Conservation (phyloP, 352 stramenopile species). For the Globisporangium barbulae region DNA sequence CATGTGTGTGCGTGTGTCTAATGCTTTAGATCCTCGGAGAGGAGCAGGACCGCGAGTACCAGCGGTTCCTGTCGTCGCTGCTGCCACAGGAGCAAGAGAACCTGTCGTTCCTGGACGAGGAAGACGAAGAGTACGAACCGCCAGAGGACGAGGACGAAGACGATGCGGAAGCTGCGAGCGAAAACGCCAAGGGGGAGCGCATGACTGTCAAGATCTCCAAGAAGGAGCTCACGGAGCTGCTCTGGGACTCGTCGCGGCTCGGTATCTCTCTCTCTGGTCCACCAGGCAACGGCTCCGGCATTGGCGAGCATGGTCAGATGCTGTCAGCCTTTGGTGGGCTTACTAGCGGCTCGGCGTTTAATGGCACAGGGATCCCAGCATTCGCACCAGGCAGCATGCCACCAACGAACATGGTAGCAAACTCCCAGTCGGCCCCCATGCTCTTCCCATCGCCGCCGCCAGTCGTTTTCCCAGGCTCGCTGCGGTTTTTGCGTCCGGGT, state of each 20-base stretch:
- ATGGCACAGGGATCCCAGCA: background rate
- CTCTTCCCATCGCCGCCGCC: background rate
- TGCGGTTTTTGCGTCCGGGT: background rate
- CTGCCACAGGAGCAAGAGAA: conserved; percentile 70
- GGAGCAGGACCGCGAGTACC: conserved; percentile 67
- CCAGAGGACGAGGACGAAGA: conserved; percentile 75
- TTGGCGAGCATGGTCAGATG: background rate
- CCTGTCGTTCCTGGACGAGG: conserved; percentile 81
- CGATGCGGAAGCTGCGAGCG: conserved; percentile 46
- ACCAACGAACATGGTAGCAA: background rate
- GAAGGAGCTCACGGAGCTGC: conserved; percentile 74
- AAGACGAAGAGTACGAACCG: conserved; percentile 80
- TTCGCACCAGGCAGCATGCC: background rate
- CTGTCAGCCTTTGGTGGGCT: background rate
- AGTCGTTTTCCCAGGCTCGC: background rate
- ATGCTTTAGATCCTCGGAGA: conserved; percentile 16
- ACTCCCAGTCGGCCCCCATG: background rate
- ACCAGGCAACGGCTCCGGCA: background rate
- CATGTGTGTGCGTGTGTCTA: background rate
- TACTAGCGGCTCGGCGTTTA: background rate
- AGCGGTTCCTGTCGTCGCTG: conserved; percentile 78
- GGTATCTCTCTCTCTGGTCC: conserved; percentile 29
- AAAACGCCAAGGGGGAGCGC: conserved; percentile 17
- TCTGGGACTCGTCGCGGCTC: conserved; percentile 78
- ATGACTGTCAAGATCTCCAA: conserved; percentile 61